These are phyloP conservation scores for Nannizziopsis barbatae DNA, from an alignment of 2,329 filamentous ascomycete genomes.

Conservation along the genomic window DNA sequence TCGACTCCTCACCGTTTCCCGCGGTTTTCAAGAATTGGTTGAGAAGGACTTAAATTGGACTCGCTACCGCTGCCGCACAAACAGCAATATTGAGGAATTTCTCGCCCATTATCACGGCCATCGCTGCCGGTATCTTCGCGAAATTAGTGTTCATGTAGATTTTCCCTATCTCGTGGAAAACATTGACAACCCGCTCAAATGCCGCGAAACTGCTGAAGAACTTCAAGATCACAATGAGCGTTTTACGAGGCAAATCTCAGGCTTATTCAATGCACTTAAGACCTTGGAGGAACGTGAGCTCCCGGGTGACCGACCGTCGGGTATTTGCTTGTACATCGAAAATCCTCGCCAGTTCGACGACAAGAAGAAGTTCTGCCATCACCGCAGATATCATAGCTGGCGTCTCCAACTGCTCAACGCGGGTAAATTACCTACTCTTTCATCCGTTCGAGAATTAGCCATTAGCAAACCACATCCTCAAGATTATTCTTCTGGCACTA, in stretches of 20 bases:
- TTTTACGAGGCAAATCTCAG: constrained; percentile 5
- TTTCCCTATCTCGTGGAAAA: background rate
- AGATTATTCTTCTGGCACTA: background rate
- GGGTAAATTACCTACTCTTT: constrained; percentile 3
- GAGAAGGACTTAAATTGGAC: constrained; percentile 1
- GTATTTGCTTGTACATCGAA: background rate
- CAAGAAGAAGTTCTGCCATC: background rate
- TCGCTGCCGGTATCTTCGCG: constrained; percentile 7
- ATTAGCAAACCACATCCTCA: background rate
- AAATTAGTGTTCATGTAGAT: background rate
- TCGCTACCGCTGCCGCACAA: background rate
- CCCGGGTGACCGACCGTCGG: background rate
- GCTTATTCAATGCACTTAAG: constrained; percentile 4
- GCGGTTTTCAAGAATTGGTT: constrained; percentile 5
- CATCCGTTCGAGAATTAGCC: background rate
- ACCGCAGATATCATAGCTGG: constrained; percentile 8
- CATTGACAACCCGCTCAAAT: background rate
- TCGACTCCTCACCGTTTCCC: constrained; percentile 10
- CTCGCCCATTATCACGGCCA: constrained; percentile 4
- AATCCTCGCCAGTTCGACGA: background rate
- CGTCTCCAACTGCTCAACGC: constrained; percentile 3
- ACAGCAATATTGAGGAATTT: background rate
- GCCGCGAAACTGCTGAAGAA: constrained; percentile 9
- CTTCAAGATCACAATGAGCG: constrained; percentile 5
- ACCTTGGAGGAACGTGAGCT: constrained; percentile 1